A percentile compares a stretch with the other conserved stretches of the same genome.
Conservation (phyloP, 495 filamentous ascomycete species). For the Hyaloscypha bicolor region DNA sequence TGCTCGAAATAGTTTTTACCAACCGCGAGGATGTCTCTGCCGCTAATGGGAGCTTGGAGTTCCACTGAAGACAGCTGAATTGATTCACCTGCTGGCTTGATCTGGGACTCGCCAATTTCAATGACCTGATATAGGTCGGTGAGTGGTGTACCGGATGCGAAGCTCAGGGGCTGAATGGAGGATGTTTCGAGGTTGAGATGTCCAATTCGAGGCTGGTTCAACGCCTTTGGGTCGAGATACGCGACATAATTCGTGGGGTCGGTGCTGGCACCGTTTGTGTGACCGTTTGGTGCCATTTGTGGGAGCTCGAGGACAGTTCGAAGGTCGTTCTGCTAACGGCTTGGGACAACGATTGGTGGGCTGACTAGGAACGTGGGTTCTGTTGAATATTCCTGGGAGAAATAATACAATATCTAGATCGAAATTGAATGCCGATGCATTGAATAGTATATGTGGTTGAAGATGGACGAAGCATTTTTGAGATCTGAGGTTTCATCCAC, state of each 20-base stretch:
- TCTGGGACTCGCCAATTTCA: constrained; percentile 39
- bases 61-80: constrained; percentile 42
- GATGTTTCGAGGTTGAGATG: constrained; percentile 44
- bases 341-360: neutral
- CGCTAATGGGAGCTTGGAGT: constrained; percentile 49
- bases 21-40: constrained; percentile 54
- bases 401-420: no score
- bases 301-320: neutral
- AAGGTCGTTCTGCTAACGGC: neutral
- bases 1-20: constrained; percentile 61
- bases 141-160: constrained; percentile 50
- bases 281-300: constrained; percentile 18
- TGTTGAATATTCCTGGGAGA: no score
- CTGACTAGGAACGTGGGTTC: no score
- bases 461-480: neutral
- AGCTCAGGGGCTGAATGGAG: constrained; percentile 50
- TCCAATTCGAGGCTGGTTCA: constrained; percentile 42
- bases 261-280: constrained; percentile 2
- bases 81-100: constrained; percentile 36
- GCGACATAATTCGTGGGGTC: constrained; percentile 42
- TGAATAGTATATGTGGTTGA: neutral
- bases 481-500: neutral
- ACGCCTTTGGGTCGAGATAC: constrained; percentile 33
- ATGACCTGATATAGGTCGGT: constrained; percentile 54
- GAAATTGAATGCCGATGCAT: neutral